A percentile compares a stretch with the other conserved stretches of the same genome.
Conservation (phyloP, 495 filamentous ascomycete species). For the Tirmania nivea region DNA sequence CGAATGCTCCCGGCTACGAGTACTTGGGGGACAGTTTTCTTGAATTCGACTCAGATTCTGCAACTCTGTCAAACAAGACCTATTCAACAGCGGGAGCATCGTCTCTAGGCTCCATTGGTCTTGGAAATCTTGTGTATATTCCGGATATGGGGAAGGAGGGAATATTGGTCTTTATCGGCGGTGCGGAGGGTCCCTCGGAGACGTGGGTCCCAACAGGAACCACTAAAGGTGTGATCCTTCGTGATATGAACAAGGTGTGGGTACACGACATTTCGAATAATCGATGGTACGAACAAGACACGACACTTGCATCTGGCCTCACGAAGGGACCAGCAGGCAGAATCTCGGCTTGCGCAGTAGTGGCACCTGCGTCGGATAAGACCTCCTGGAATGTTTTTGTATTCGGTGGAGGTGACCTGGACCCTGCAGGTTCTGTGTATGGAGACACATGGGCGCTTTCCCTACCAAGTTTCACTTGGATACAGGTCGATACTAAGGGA, state of each 20-base stretch:
- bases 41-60: background rate
- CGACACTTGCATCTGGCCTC: slow-evolving; percentile 24
- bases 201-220: background rate
- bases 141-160: background rate
- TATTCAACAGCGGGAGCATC: background rate
- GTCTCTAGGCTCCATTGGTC: background rate
- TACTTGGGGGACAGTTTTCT: background rate
- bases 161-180: background rate
- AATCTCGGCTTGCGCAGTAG: slow-evolving; percentile 45
- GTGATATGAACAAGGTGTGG: slow-evolving; percentile 29
- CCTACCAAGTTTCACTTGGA: background rate
- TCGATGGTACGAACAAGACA: slow-evolving; percentile 49
- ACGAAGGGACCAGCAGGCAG: slow-evolving; percentile 32
- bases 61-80: background rate
- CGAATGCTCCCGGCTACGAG: background rate
- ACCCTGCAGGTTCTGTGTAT: background rate
- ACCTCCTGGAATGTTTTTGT: slow-evolving; percentile 31
- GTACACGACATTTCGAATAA: slow-evolving; percentile 50
- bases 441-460: background rate
- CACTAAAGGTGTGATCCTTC: background rate
- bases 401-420: background rate
- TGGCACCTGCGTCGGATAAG: slow-evolving; percentile 42
- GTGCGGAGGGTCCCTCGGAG: background rate
- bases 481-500: background rate
- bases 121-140: background rate